These are phyloP conservation scores for Solanum neorickii DNA, from an alignment of 257 asterid species.

Conservation along the genomic window DNA sequence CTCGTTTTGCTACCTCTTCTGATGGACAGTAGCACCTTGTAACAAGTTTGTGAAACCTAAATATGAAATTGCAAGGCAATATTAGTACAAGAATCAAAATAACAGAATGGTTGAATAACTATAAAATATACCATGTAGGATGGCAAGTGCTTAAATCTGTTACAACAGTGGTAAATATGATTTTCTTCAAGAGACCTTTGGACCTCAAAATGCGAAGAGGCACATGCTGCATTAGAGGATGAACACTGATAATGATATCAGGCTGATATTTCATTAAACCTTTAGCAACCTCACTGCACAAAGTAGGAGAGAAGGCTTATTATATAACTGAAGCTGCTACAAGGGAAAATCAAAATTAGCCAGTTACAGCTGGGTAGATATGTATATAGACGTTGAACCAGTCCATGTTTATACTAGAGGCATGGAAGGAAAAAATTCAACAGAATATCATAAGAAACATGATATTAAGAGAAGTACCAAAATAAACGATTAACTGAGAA, in stretches of 20 bases:
- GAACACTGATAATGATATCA: conserved; percentile 92
- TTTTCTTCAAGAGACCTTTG: conserved; percentile 88
- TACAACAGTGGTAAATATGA: conserved; percentile 85
- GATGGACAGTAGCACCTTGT: conserved; percentile 96
- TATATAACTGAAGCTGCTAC: not conserved
- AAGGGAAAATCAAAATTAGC: not conserved
- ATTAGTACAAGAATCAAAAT: not conserved
- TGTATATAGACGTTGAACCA: not conserved
- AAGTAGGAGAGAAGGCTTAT: conserved; percentile 6
- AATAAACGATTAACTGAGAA: not conserved
- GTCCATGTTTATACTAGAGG: not conserved
- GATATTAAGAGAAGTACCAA: not conserved
- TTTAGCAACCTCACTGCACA: conserved; percentile 79
- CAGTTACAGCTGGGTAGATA: not conserved
- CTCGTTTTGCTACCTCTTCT: conserved; percentile 91
- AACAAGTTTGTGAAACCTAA: conserved; percentile 99
- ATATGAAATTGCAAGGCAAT: conserved; percentile 7
- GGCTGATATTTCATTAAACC: conserved; percentile 96
- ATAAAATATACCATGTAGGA: conserved; percentile 76
- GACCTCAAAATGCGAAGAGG: conserved; percentile 91
- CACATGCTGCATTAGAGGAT: conserved; percentile 97
- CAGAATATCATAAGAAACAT: not conserved
- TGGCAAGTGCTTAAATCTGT: conserved; percentile 94
- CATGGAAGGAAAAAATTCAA: not conserved
- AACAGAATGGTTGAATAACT: conserved; percentile 4